phyloP scores from a whole-genome alignment of 352 stramenopile species.

The Globisporangium cederbergense region DNA sequence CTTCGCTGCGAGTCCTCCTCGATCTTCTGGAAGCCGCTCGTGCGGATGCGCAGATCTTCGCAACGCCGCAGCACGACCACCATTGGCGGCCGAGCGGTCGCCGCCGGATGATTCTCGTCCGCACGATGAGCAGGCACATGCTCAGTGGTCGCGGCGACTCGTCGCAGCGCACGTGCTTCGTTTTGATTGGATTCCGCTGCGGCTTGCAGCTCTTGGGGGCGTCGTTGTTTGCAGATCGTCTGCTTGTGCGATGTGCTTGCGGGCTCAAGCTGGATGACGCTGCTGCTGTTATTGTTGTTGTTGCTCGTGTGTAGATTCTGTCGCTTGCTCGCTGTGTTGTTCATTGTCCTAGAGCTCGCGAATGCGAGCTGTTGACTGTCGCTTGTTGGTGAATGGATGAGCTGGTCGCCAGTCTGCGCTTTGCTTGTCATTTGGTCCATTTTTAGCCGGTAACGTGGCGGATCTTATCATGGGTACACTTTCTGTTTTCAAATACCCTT shows the following conservation, averaged over 20 bases:
- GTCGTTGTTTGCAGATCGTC: slow-evolving; percentile 3
- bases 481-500: not conserved
- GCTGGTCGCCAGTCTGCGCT: not conserved
- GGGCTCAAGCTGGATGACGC: not conserved
- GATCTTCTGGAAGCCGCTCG: slow-evolving; percentile 78
- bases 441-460: slow-evolving; percentile 1
- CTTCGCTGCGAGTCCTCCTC: slow-evolving; percentile 51
- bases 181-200: slow-evolving; percentile 5
- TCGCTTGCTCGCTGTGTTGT: not conserved
- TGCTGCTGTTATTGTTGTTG: not conserved
- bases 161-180: not conserved
- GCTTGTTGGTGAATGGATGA: not conserved
- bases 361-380: not conserved
- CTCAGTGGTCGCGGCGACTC: not conserved
- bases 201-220: slow-evolving; percentile 1
- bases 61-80: slow-evolving; percentile 61
- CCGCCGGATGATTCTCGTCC: not conserved
- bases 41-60: slow-evolving; percentile 62
- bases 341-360: not conserved
- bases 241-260: not conserved
- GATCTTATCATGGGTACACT: slow-evolving; percentile 11
- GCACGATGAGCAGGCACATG: not conserved
- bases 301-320: slow-evolving; percentile 10
- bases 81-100: not conserved
- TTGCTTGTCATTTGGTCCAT: slow-evolving; percentile 3